A percentile compares a stretch with the other conserved stretches of the same genome.
Conservation (phyloP, 306 rosid genomes). For the Quercus suber region DNA sequence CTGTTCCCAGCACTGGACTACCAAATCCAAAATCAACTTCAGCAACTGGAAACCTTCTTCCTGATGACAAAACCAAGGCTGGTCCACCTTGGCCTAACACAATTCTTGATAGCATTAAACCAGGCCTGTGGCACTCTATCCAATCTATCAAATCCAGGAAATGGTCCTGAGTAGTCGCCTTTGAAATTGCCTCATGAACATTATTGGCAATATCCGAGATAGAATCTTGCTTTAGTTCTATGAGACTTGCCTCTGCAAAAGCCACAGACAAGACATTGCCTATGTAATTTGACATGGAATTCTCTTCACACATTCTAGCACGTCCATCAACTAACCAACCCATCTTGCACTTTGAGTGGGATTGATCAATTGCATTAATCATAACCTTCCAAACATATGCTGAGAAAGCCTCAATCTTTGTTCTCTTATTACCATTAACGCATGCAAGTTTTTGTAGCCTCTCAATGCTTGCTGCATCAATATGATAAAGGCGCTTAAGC, state of each 20-base stretch:
- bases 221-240: slow-evolving; percentile 48
- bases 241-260: slow-evolving; percentile 58
- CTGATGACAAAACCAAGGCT: slow-evolving; percentile 63
- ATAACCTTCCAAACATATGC: slow-evolving; percentile 75
- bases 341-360: slow-evolving; percentile 56
- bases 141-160: slow-evolving; percentile 80
- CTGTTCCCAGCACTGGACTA: slow-evolving; percentile 72
- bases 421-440: slow-evolving; percentile 40
- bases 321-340: slow-evolving; percentile 90
- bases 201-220: slow-evolving; percentile 39
- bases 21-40: slow-evolving; percentile 88
- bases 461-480: slow-evolving; percentile 47
- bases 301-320: slow-evolving; percentile 29
- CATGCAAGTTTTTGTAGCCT: slow-evolving; percentile 61
- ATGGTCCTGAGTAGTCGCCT: slow-evolving; percentile 68
- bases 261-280: slow-evolving; percentile 73
- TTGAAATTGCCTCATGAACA: slow-evolving; percentile 59
- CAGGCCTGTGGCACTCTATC: slow-evolving; percentile 81
- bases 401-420: slow-evolving; percentile 84
- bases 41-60: slow-evolving; percentile 62
- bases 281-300: slow-evolving; percentile 62
- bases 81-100: slow-evolving; percentile 67
- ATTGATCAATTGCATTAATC: slow-evolving; percentile 42
- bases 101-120: slow-evolving; percentile 59
- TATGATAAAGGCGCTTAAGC: slow-evolving; percentile 61